Percentiles rank a stretch among this genome's conserved stretches.
These are phyloP conservation scores for Agrostemma githago DNA, from an alignment of 148 eudicot species.

Conservation along the genomic window DNA sequence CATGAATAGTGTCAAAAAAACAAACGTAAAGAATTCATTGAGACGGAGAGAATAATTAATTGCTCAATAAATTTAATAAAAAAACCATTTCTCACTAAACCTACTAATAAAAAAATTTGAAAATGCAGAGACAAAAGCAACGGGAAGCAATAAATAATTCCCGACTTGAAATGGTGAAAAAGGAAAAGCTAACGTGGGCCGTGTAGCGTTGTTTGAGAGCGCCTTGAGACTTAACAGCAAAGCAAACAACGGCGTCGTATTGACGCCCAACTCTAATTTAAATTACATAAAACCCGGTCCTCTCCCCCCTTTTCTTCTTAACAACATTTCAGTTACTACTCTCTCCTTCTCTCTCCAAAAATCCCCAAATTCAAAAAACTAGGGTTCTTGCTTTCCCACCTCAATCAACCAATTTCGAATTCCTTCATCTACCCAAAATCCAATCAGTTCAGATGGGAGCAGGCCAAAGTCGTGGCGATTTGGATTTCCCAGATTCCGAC, in stretches of 20 bases:
- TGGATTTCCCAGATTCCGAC: slow-evolving; percentile 17
- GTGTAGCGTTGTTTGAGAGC: background rate
- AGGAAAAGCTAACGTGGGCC: background rate
- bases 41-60: too few species aligned
- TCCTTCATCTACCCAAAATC: background rate
- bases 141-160: background rate
- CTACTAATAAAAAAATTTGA: too few species aligned
- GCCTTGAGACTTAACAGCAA: slow-evolving; percentile 1
- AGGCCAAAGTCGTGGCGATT: slow-evolving; percentile 13
- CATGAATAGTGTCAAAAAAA: too few species aligned
- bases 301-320: background rate
- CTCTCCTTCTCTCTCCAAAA: background rate
- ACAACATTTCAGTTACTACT: background rate
- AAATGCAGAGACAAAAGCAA: background rate
- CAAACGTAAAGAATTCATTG: too few species aligned
- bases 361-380: slow-evolving; percentile 1
- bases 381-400: slow-evolving; percentile 1
- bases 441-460: background rate
- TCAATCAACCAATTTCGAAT: background rate
- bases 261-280: slow-evolving; percentile 4
- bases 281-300: slow-evolving; percentile 2
- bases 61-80: too few species aligned
- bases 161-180: background rate
- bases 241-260: slow-evolving; percentile 7
- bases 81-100: too few species aligned